Evolutionary conservation across 169 alveolate genomes (phyloP).

Genomic region (Eimeria necatrix): DNA sequence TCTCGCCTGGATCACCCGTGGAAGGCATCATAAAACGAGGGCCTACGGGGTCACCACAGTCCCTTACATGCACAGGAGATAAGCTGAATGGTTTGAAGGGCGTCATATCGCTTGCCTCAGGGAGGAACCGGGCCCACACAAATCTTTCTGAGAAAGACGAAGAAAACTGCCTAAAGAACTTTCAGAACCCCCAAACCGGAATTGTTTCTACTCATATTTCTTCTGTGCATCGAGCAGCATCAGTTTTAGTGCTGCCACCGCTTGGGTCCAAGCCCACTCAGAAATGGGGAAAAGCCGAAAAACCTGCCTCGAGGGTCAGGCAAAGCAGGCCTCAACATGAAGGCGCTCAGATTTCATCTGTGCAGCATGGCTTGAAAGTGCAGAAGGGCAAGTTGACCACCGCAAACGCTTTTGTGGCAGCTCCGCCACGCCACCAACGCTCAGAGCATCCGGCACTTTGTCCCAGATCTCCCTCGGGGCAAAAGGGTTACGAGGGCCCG

Average conservation of each 20-base stretch:
- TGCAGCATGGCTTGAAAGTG: not conserved
- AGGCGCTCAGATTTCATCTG: not conserved
- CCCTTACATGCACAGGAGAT: not conserved
- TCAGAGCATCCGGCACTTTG: not conserved
- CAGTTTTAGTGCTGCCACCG: conserved; percentile 38
- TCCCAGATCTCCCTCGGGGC: not conserved
- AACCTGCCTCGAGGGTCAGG: not conserved
- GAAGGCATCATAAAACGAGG: too few species aligned
- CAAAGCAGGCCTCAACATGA: not conserved
- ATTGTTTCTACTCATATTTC: too few species aligned
- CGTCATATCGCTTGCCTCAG: not conserved
- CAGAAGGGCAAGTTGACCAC: too few species aligned
- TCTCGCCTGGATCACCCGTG: too few species aligned
- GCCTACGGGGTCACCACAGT: too few species aligned
- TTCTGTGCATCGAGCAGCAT: not conserved
- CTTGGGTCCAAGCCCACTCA: not conserved
- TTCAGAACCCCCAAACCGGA: not conserved
- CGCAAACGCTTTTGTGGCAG: not conserved
- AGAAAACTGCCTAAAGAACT: not conserved
- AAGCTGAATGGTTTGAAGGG: conserved; percentile 31
- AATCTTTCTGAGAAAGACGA: not conserved
- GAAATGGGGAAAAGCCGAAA: not conserved
- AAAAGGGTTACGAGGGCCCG: conserved; percentile 18
- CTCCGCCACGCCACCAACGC: not conserved
- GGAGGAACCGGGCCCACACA: conserved; percentile 16